Conservation (phyloP, 768 basidiomycete species). For the Sporobolomyces roseus region DNA sequence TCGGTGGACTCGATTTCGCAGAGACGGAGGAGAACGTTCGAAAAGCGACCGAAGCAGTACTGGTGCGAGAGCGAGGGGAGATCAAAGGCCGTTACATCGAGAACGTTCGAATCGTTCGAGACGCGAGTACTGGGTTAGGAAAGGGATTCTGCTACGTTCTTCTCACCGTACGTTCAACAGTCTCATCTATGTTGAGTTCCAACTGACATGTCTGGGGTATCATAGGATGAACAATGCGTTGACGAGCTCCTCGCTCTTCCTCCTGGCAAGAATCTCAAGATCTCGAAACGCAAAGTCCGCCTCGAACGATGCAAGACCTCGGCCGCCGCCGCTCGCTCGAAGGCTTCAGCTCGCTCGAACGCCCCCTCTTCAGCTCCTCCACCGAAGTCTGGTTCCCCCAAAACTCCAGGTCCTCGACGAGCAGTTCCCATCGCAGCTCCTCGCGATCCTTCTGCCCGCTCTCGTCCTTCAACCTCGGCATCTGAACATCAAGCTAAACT, state of each 20-base stretch:
- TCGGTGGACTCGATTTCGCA: constrained; percentile 89
- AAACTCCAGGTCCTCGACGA: constrained; percentile 11
- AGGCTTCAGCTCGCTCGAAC: constrained; percentile 36
- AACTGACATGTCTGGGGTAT: background rate
- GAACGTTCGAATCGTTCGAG: constrained; percentile 75
- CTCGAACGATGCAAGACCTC: constrained; percentile 85
- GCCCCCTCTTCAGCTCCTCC: constrained; percentile 44
- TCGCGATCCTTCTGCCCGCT: constrained; percentile 33
- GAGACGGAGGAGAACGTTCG: constrained; percentile 85
- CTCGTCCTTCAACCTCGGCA: constrained; percentile 45
- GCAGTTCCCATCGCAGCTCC: constrained; percentile 35
- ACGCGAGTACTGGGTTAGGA: constrained; percentile 85
- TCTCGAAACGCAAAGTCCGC: constrained; percentile 86
- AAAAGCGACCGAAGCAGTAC: constrained; percentile 73
- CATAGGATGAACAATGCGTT: constrained; percentile 80
- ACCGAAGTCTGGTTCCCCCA: constrained; percentile 20
- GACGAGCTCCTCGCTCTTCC: constrained; percentile 86
- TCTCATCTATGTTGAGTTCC: background rate
- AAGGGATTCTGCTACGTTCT: constrained; percentile 94
- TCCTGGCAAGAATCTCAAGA: constrained; percentile 65
- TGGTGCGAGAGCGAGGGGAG: constrained; percentile 50
- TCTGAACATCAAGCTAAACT: constrained; percentile 79
- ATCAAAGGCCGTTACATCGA: constrained; percentile 40
- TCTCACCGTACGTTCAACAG: constrained; percentile 61
- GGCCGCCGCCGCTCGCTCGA: constrained; percentile 47